Base-by-base conservation (phyloP, 202 grass and related monocot species). In the Carex arenaria region DNA sequence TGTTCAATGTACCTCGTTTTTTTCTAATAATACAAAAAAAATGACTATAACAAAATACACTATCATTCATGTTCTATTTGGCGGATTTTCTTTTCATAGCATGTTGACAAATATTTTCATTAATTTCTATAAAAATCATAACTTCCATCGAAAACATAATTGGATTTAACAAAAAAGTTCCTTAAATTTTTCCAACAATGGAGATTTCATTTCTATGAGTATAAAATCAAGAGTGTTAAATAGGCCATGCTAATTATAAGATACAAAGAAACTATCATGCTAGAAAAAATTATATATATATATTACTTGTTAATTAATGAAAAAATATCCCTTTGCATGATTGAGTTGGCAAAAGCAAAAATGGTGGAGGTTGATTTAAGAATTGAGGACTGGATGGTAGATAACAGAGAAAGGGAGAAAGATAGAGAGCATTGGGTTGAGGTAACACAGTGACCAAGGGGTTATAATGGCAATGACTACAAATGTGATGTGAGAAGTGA, bases 381-480 rank as follows among this genome's bases (percentile, higher is more conserved):
- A 63, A 80, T 49, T 45, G 60, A 79, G 51, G 23, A 42, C 11
- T 61, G 31, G 34, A 61, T n/a, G 9, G 2, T 22, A 61, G 52
- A 80, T 3, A 13, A 78, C 0, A 53, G 45, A 76, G 45, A 76
- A 0, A 19, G 71, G 45, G 1, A 26, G 12, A 76, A 0, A 19
- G 71, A 63, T 0, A 22, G 34, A 64, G 7, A 5, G 60, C 36
- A 34, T 62, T 80, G 61, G 78, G 9, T 62, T 62, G 78, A 80
- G 32, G 36, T 26, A 67, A 52, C 78, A 80, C 57, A 80, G 22
- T 10, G 3, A 67, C 18, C 61, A 80, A 20, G 49, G 3, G 14
- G 20, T 82, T 66, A 67, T 82, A 36, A 82, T 80, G 30, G 47
- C 52, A 79, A 79, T 64, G 19, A 51, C 31, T 45, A 67, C 20